Conservation (phyloP, 2,329 filamentous ascomycete species). For the Diaporthe ampelina region DNA sequence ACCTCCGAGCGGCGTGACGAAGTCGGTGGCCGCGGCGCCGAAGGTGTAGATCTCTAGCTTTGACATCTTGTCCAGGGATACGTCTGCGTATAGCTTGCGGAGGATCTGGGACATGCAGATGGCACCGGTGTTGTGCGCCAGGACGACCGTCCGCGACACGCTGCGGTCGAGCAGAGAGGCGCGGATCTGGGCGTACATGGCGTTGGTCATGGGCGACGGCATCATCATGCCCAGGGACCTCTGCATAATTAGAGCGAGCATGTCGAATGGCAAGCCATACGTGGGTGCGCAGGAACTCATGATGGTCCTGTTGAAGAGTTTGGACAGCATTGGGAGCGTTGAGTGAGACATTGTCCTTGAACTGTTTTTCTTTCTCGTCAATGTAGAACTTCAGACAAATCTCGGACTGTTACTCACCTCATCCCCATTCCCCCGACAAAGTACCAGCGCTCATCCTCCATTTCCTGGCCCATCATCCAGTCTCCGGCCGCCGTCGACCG, state of each 20-base stretch:
- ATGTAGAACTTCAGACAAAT: background rate
- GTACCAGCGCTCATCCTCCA: constrained; percentile 52
- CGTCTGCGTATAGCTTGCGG: constrained; percentile 54
- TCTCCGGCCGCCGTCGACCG: constrained; percentile 45
- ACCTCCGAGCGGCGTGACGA: constrained; percentile 52
- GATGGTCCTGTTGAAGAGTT: constrained; percentile 56
- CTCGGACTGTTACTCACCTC: constrained; percentile 45
- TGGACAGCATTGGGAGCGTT: constrained; percentile 52
- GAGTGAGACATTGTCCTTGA: constrained; percentile 48
- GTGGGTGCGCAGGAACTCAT: constrained; percentile 65
- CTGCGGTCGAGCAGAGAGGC: constrained; percentile 51
- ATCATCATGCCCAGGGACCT: constrained; percentile 48
- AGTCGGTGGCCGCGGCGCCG: constrained; percentile 55
- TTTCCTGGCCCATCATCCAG: constrained; percentile 48
- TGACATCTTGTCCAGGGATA: constrained; percentile 52
- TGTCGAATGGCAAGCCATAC: constrained; percentile 67
- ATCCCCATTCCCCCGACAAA: constrained; percentile 53
- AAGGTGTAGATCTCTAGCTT: constrained; percentile 62
- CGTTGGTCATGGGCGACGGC: constrained; percentile 48
- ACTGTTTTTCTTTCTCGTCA: constrained; percentile 42
- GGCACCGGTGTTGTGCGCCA: constrained; percentile 58
- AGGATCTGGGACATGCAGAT: constrained; percentile 53
- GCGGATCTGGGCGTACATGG: constrained; percentile 54
- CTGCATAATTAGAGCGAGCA: constrained; percentile 55
- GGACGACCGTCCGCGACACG: constrained; percentile 53